phyloP scores from a whole-genome alignment of 2,329 filamentous ascomycete genomes.

The Ophiostoma sp. region DNA sequence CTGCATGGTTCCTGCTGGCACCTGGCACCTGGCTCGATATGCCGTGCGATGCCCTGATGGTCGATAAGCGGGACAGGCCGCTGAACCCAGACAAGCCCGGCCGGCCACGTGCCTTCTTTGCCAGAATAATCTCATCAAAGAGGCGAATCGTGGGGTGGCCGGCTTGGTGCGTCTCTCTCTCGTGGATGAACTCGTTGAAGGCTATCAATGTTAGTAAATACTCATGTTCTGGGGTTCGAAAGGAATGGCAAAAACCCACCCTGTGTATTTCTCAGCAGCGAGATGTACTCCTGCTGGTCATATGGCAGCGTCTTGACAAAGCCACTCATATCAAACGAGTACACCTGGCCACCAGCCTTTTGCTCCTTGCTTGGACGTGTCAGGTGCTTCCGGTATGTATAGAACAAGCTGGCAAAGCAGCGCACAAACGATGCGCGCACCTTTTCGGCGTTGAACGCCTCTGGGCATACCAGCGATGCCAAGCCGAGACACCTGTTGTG shows the following conservation, averaged over 20 bases:
- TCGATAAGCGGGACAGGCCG: slow-evolving; percentile 52
- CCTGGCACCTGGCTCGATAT: slow-evolving; percentile 37
- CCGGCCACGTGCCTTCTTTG: slow-evolving; percentile 65
- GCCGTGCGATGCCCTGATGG: slow-evolving; percentile 53
- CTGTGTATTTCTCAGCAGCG: slow-evolving; percentile 62
- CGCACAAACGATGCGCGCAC: slow-evolving; percentile 60
- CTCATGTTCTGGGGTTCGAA: slow-evolving; percentile 3
- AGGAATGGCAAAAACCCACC: slow-evolving; percentile 39
- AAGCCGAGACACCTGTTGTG: slow-evolving; percentile 58
- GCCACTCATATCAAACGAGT: slow-evolving; percentile 59
- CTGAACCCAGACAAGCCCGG: slow-evolving; percentile 53
- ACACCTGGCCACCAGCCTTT: slow-evolving; percentile 55
- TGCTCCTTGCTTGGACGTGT: slow-evolving; percentile 56
- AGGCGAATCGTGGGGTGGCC: slow-evolving; percentile 63
- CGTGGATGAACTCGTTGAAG: slow-evolving; percentile 81
- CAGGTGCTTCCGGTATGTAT: slow-evolving; percentile 60
- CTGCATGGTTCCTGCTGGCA: slow-evolving; percentile 30
- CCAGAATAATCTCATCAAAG: slow-evolving; percentile 78
- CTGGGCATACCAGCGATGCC: slow-evolving; percentile 58
- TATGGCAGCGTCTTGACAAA: slow-evolving; percentile 60
- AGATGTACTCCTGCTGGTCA: slow-evolving; percentile 59
- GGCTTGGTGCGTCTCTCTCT: slow-evolving; percentile 61
- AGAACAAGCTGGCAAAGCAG: slow-evolving; percentile 60
- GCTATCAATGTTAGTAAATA: slow-evolving; percentile 34
- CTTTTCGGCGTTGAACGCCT: slow-evolving; percentile 57